Evolutionary conservation across 305 asterid species (phyloP), one percentile per base, ranked within the genome.

Genomic region (Rubia balearica): DNA sequence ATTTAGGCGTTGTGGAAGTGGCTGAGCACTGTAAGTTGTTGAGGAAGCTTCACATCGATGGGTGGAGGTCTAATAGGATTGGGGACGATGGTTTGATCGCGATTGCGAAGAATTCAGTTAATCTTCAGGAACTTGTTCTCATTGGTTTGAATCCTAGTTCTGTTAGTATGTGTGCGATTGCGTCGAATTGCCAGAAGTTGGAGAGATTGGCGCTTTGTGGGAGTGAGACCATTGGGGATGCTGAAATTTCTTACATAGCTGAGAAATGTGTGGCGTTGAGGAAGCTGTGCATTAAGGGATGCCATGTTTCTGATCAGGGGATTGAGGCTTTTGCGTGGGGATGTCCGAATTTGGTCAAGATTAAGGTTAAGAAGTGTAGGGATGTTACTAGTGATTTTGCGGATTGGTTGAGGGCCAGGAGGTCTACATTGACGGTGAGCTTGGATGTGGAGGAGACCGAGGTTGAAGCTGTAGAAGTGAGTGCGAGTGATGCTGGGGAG

Each of bases 401-500:
- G 0, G 83, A 79, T 55, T 75, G 80, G 80, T 75, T 79, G 76
- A 79, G 83, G 69, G 70, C 75, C 1, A 68, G 75, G 57, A 69
- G 83, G 68, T 41, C 64, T 22, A 69, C 76, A 14, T 69, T 78
- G 66, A 68, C 71, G 10, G 77, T 79, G 61, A 70, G 60, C 61
- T 70, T 79, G 68, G 80, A 79, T 60, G 71, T 65, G 60, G 83
- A 79, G 66, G 73, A 61, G 61, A 43, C 63, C 3, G 80, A 75
- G 65, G 70, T 73, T 57, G 83, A 75, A 70, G 66, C 60, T 13
- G 65, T 72, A 38, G 77, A 75, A 61, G 77, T 70, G 40, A 77
- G 86, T 81, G 80, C 91, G 3, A 86, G 86, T 65, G 88, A 81
- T 68, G 87, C 85, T 48, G 90, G 88, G 4, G 89, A 78, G 51